These are phyloP conservation scores for Cyamopsis tetragonoloba DNA, from an alignment of 306 rosid genomes.

Conservation along the genomic window DNA sequence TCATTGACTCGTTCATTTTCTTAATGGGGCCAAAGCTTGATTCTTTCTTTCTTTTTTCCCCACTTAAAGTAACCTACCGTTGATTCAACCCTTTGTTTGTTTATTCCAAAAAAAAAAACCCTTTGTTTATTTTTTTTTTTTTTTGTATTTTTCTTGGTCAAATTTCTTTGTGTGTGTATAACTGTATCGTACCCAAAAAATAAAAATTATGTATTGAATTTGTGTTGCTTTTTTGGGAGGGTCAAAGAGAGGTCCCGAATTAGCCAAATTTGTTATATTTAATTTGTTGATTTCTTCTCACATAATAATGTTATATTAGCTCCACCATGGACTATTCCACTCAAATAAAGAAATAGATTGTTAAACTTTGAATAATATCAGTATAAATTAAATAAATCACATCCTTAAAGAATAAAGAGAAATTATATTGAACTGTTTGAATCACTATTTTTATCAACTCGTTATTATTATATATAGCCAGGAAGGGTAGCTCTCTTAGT, in stretches of 20 bases:
- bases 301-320: too few species aligned
- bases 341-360: neutral
- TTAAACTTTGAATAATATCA: neutral
- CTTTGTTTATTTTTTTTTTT: neutral
- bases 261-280: too few species aligned
- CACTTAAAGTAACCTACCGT: neutral
- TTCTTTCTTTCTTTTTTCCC: neutral
- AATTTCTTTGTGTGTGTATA: too few species aligned
- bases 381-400: neutral
- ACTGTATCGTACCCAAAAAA: too few species aligned
- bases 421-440: too few species aligned
- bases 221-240: too few species aligned
- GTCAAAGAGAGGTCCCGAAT: too few species aligned
- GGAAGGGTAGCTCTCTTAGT: neutral
- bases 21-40: neutral
- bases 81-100: too few species aligned
- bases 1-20: slow-evolving; percentile 16
- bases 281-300: neutral
- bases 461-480: neutral
- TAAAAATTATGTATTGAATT: neutral
- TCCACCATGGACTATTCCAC: neutral
- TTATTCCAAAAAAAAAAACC: too few species aligned
- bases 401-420: neutral
- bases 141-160: too few species aligned
- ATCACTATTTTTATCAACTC: neutral